Conservation (phyloP, 78 protist genomes). For the Reticulomyxa filosa region DNA sequence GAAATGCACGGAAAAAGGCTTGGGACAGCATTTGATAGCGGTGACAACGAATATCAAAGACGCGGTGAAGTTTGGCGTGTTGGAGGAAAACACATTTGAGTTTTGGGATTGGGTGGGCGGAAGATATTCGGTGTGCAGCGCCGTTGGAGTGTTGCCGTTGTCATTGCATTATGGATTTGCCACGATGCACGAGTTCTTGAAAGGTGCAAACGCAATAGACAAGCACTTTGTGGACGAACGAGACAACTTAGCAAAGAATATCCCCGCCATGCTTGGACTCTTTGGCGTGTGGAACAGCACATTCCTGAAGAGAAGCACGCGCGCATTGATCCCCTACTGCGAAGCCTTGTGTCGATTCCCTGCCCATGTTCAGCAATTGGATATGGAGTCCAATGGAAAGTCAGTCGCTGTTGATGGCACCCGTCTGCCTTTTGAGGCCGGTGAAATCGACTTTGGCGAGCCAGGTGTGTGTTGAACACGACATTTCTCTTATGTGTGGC, state of each 20-base stretch:
- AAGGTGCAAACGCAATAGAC: not conserved
- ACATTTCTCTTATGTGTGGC: not conserved
- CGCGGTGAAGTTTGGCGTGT: not conserved
- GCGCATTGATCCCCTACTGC: conserved; percentile 3
- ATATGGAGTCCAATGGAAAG: conserved; percentile 14
- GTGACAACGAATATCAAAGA: not conserved
- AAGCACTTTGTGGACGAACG: not conserved
- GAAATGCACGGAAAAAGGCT: no score
- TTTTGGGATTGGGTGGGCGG: conserved; percentile 17
- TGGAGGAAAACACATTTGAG: not conserved
- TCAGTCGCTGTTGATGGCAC: conserved; percentile 21
- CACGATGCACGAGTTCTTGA: not conserved
- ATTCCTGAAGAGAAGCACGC: not conserved
- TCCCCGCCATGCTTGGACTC: not conserved
- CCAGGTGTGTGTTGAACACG: conserved; percentile 79
- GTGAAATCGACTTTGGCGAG: conserved; percentile 82
- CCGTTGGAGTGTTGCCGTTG: conserved; percentile 5
- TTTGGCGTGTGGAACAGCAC: conserved; percentile 2
- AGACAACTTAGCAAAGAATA: not conserved
- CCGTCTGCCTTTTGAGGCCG: conserved; percentile 36
- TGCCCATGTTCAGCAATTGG: conserved; percentile 12
- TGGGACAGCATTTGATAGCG: no score
- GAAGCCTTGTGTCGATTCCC: not conserved
- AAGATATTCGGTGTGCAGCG: not conserved
- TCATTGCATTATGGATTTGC: not conserved